A percentile compares a stretch with the other conserved stretches of the same genome.
Evolutionary conservation across 345 rosid genomes (phyloP).

Genomic region (Populus davidiana): DNA sequence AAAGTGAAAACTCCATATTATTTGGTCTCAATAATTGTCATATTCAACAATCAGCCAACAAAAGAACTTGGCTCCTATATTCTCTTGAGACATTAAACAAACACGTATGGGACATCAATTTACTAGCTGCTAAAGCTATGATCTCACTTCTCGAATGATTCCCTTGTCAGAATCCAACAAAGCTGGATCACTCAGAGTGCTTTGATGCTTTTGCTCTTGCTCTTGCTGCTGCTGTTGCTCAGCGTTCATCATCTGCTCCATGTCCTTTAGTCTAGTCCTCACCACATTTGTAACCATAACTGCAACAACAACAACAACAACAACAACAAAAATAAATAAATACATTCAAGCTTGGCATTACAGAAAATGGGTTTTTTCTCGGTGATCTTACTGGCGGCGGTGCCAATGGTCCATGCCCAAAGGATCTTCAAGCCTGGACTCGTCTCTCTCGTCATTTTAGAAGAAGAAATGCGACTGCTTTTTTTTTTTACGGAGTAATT

Average conservation of each 20-base stretch:
- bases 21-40: not conserved
- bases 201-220: not conserved
- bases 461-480: not conserved
- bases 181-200: not conserved
- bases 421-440: slow-evolving; percentile 79
- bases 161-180: not conserved
- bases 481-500: not conserved
- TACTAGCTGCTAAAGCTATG: not conserved
- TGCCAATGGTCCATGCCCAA: slow-evolving; percentile 82
- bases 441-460: slow-evolving; percentile 58
- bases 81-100: not conserved
- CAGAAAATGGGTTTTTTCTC: not conserved
- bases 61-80: not conserved
- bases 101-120: not conserved
- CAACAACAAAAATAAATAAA: not conserved
- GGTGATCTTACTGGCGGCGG: slow-evolving; percentile 55
- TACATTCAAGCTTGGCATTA: not conserved
- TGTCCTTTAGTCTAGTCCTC: slow-evolving; percentile 64
- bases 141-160: not conserved
- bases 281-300: slow-evolving; percentile 69
- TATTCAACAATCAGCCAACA: not conserved
- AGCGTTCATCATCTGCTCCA: slow-evolving; percentile 47
- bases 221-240: slow-evolving; percentile 23
- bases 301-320: slow-evolving; percentile 29
- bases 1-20: not conserved